These are phyloP conservation scores for Daphne laureola DNA, from an alignment of 441 rosid species.

Conservation along the genomic window DNA sequence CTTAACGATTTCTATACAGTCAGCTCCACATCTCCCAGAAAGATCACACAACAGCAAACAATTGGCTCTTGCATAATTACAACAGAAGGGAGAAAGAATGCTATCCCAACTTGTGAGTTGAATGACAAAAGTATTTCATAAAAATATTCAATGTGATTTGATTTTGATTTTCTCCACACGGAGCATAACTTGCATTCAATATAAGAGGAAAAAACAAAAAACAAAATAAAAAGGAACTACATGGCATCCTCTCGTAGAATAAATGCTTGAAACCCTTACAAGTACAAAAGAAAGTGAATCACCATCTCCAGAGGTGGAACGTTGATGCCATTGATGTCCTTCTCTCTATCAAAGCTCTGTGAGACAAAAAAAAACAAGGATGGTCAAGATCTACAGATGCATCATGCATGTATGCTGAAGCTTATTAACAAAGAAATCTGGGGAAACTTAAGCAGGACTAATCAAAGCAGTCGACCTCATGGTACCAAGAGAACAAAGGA, in stretches of 20 bases:
- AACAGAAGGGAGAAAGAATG: background rate
- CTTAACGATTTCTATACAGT: too few relatives aligned
- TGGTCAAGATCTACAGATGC: too few relatives aligned
- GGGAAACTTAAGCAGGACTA: background rate
- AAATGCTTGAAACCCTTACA: slow-evolving; percentile 23
- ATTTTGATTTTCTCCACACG: too few relatives aligned
- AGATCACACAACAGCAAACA: too few relatives aligned
- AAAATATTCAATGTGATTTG: background rate
- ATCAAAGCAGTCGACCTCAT: slow-evolving; percentile 24
- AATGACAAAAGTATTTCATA: background rate
- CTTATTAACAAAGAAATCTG: too few relatives aligned
- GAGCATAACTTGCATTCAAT: too few relatives aligned
- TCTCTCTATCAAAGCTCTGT: slow-evolving; percentile 61
- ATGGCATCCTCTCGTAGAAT: background rate
- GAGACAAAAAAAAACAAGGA: slow-evolving; percentile 10
- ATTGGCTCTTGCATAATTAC: too few relatives aligned
- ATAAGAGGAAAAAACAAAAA: too few relatives aligned
- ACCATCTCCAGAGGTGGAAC: slow-evolving; percentile 62
- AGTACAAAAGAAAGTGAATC: slow-evolving; percentile 46
- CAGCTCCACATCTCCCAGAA: too few relatives aligned
- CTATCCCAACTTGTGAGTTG: background rate
- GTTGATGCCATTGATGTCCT: slow-evolving; percentile 35
- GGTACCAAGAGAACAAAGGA: slow-evolving; percentile 67
- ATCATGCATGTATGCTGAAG: too few relatives aligned
- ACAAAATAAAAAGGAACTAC: background rate